A percentile compares a stretch with the other conserved stretches of the same genome.
Evolutionary conservation across 2,329 filamentous ascomycete genomes (phyloP).

Genomic region (Colletotrichum musicola): DNA sequence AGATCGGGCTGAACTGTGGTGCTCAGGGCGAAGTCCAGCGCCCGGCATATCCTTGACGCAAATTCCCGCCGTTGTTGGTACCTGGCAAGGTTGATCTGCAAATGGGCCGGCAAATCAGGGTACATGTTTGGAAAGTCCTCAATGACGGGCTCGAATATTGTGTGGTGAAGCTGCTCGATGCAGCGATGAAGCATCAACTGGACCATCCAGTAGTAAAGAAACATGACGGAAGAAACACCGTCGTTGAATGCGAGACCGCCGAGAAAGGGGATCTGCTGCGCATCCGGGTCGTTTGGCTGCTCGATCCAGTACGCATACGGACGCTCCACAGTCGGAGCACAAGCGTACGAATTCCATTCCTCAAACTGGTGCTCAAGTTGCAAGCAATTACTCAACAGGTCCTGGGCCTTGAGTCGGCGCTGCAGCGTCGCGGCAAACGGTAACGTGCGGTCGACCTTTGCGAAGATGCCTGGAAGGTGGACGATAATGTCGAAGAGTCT

Average conservation of each 20-base stretch:
- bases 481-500: conserved; percentile 64
- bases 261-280: conserved; percentile 57
- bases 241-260: conserved; percentile 60
- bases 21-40: conserved; percentile 60
- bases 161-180: conserved; percentile 59
- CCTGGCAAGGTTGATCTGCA: conserved; percentile 55
- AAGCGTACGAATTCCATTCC: conserved; percentile 58
- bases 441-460: conserved; percentile 57
- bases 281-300: conserved; percentile 46
- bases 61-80: conserved; percentile 60
- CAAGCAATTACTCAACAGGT: conserved; percentile 62
- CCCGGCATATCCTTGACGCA: conserved; percentile 63
- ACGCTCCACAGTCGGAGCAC: conserved; percentile 44
- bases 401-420: conserved; percentile 60
- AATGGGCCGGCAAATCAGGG: conserved; percentile 52
- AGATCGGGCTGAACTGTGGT: conserved; percentile 61
- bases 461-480: conserved; percentile 61
- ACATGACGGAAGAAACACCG: conserved; percentile 57
- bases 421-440: conserved; percentile 53
- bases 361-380: conserved; percentile 61
- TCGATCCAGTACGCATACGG: conserved; percentile 57
- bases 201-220: conserved; percentile 67
- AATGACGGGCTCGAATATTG: conserved; percentile 58
- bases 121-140: conserved; percentile 55
- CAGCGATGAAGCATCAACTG: conserved; percentile 63